Evolutionary conservation across 768 basidiomycete genomes (phyloP).

Genomic region (Russula sp.): DNA sequence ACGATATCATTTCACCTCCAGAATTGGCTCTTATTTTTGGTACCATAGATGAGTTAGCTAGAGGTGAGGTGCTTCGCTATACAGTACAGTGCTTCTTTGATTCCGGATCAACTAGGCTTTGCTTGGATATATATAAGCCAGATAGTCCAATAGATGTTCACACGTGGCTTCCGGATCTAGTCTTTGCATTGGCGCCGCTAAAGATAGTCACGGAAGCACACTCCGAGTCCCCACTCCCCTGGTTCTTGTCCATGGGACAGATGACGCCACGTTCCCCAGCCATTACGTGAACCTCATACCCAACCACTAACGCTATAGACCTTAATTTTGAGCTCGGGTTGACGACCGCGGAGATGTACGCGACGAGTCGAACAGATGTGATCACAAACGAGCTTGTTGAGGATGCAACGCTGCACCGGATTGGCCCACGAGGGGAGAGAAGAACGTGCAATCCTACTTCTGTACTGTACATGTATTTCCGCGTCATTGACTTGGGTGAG

Average conservation of each 20-base stretch:
- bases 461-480: not conserved
- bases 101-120: too few species aligned
- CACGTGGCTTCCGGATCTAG: not conserved
- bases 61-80: too few species aligned
- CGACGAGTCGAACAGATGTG: not conserved
- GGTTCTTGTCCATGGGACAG: too few species aligned
- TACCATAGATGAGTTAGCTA: too few species aligned
- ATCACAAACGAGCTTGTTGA: conserved; percentile 11
- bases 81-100: too few species aligned
- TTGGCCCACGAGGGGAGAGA: conserved; percentile 4
- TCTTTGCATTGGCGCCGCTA: not conserved
- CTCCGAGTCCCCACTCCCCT: too few species aligned
- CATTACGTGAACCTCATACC: not conserved
- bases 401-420: conserved; percentile 13
- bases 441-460: conserved; percentile 9
- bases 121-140: not conserved
- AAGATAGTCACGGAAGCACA: not conserved
- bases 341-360: conserved; percentile 3
- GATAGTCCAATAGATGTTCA: not conserved
- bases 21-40: too few species aligned
- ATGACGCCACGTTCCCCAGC: not conserved
- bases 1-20: too few species aligned
- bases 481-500: not conserved
- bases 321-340: not conserved
- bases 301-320: not conserved